phyloP scores from a whole-genome alignment of 2,329 filamentous ascomycete species.

The Incumbomyces delicatus region DNA sequence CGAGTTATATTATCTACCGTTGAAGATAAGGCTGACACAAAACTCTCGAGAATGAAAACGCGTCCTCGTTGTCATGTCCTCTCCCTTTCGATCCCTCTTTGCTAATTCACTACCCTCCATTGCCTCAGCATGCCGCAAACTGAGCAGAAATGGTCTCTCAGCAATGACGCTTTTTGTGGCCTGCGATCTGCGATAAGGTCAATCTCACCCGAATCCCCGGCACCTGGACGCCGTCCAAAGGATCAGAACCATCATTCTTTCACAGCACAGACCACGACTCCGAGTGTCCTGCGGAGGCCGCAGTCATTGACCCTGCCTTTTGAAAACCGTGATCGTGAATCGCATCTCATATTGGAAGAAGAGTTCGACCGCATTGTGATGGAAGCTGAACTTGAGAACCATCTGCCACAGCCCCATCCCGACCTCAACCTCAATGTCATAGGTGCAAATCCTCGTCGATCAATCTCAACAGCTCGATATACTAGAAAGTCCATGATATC shows the following conservation, averaged over 20 bases:
- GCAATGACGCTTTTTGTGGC: constrained; percentile 2
- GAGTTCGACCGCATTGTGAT: constrained; percentile 4
- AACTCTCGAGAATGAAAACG: too few species aligned
- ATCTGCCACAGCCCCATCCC: neutral
- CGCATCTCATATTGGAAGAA: constrained; percentile 2
- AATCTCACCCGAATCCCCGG: neutral
- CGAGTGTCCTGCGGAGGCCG: neutral
- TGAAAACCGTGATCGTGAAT: constrained; percentile 3
- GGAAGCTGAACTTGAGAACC: neutral
- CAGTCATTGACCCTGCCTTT: constrained; percentile 4
- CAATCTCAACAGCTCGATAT: constrained; percentile 6
- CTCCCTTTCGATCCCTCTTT: too few species aligned
- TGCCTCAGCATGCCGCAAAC: neutral
- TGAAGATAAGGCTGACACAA: too few species aligned
- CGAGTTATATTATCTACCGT: too few species aligned
- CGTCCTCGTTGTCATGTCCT: too few species aligned
- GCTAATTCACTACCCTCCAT: too few species aligned
- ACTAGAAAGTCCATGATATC: neutral
- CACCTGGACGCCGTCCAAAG: neutral
- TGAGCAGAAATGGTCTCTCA: neutral
- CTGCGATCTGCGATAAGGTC: neutral
- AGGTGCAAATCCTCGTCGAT: neutral
- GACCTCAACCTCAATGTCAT: neutral
- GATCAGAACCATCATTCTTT: neutral
- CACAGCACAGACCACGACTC: neutral